These are phyloP conservation scores for Paraphoma sp. DNA, from an alignment of 2,329 filamentous ascomycete genomes.

Conservation along the genomic window DNA sequence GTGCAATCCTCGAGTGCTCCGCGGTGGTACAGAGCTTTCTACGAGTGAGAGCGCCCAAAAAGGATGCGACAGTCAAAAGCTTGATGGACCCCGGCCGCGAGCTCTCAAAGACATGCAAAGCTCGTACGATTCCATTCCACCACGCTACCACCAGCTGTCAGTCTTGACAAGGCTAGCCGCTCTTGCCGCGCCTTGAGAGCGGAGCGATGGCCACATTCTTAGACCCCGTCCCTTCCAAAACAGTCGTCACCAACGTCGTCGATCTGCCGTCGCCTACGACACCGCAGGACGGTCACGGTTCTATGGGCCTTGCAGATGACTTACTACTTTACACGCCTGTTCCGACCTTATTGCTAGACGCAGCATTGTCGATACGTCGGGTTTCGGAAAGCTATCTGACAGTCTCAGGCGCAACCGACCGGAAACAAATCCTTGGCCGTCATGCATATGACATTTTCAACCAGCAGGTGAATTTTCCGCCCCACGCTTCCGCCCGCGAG, in stretches of 20 bases:
- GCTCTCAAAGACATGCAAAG: constrained; percentile 14
- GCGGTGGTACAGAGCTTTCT: constrained; percentile 2
- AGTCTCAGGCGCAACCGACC: constrained; percentile 38
- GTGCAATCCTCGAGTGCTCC: background rate
- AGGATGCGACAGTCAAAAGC: constrained; percentile 10
- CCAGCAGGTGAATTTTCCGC: constrained; percentile 41
- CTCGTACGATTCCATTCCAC: constrained; percentile 29
- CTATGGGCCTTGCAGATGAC: constrained; percentile 17
- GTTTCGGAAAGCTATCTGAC: constrained; percentile 54
- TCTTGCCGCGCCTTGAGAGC: constrained; percentile 3
- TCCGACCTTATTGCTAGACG: constrained; percentile 38
- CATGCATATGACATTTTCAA: constrained; percentile 51
- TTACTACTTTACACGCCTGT: constrained; percentile 52
- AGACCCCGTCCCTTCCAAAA: constrained; percentile 10
- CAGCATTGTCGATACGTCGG: constrained; percentile 61
- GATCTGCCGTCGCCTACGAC: constrained; percentile 18
- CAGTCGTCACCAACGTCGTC: constrained; percentile 13
- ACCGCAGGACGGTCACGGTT: constrained; percentile 10
- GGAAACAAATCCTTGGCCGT: constrained; percentile 45
- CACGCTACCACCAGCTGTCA: constrained; percentile 7
- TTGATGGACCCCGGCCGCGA: constrained; percentile 12
- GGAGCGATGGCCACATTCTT: constrained; percentile 20
- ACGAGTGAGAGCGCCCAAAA: constrained; percentile 1
- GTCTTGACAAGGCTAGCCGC: constrained; percentile 13
- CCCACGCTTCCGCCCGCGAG: constrained; percentile 45